Conservation (phyloP, 129 eudicot genomes). For the Tagetes patula region DNA sequence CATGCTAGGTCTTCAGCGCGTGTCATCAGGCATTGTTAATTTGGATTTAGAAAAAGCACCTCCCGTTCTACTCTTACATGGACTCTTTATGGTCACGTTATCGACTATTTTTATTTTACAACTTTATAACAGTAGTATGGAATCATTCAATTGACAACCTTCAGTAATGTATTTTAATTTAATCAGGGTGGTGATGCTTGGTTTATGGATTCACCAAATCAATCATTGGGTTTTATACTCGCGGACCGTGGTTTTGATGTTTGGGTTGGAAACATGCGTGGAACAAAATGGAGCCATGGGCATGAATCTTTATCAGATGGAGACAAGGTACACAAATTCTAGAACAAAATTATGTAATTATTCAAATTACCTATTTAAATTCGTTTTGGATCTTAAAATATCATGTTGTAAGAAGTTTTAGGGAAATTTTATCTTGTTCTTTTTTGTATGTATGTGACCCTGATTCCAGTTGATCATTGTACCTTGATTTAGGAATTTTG, state of each 20-base stretch:
- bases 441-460: background rate
- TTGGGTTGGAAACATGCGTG: slow-evolving; percentile 94
- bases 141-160: slow-evolving; percentile 6
- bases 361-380: background rate
- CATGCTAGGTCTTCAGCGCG: slow-evolving; percentile 84
- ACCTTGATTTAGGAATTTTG: slow-evolving; percentile 63
- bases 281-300: slow-evolving; percentile 96
- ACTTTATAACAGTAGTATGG: background rate
- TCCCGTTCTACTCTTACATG: slow-evolving; percentile 88
- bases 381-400: background rate
- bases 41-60: slow-evolving; percentile 39
- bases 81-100: slow-evolving; percentile 77
- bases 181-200: slow-evolving; percentile 97
- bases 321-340: slow-evolving; percentile 55
- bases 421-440: background rate
- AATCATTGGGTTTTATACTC: slow-evolving; percentile 90
- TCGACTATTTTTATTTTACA: background rate
- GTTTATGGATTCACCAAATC: slow-evolving; percentile 75
- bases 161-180: slow-evolving; percentile 13
- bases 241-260: slow-evolving; percentile 91
- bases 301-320: slow-evolving; percentile 72
- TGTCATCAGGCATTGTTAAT: slow-evolving; percentile 46
- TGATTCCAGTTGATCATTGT: background rate
- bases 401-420: slow-evolving; percentile 12
- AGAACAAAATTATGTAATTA: background rate